A percentile compares a stretch with the other conserved stretches of the same genome.
Conservation (phyloP, 306 rosid genomes). For the Cucumis cinereus region DNA sequence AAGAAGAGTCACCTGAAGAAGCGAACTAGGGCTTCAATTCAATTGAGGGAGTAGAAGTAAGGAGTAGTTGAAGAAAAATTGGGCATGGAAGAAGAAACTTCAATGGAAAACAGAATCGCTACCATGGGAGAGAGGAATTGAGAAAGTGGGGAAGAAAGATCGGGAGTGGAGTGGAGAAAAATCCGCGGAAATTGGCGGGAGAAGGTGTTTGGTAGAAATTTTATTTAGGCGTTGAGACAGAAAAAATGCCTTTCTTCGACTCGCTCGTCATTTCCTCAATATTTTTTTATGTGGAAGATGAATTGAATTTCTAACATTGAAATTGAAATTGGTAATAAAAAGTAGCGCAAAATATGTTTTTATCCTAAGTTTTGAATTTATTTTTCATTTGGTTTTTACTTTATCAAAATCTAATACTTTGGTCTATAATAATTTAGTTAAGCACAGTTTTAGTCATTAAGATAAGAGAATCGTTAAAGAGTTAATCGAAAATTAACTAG, state of each 20-base stretch:
- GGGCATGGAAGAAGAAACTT: no score
- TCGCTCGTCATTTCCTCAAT: not conserved
- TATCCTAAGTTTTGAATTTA: no score
- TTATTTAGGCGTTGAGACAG: not conserved
- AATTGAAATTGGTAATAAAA: no score
- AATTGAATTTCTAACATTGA: no score
- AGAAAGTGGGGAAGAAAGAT: not conserved
- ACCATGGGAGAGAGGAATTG: not conserved
- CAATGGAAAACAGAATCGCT: not conserved
- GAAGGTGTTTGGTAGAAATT: not conserved
- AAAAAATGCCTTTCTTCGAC: not conserved
- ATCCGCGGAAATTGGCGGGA: constrained; percentile 9
- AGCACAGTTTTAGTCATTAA: no score
- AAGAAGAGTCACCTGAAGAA: not conserved
- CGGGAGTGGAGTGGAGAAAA: not conserved
- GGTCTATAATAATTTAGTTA: no score
- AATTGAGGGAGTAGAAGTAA: not conserved
- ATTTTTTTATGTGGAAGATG: no score
- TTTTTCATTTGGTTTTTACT: no score
- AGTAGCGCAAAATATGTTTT: no score
- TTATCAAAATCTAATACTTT: no score
- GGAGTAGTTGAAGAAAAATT: not conserved
- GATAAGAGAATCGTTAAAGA: no score
- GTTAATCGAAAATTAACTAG: no score
- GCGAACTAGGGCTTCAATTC: constrained; percentile 7